A percentile compares a stretch with the other conserved stretches of the same genome.
Conservation (phyloP, 331 rosid genomes). For the Rosa hybrid region DNA sequence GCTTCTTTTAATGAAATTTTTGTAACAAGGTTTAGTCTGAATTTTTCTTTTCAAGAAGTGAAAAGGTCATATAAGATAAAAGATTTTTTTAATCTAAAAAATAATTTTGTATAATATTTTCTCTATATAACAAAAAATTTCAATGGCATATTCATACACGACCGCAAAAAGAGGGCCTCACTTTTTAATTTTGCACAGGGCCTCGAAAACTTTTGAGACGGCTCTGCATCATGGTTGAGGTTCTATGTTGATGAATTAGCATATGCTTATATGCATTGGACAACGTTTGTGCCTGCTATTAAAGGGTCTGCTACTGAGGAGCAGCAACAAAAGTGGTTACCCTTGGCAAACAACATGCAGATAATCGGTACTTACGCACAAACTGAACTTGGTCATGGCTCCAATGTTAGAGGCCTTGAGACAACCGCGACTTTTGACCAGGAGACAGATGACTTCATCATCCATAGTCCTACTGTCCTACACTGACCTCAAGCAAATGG, state of each 20-base stretch:
- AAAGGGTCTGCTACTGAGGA: conserved; percentile 86
- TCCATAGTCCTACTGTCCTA: conserved; percentile 98
- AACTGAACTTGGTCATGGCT: conserved; percentile 98
- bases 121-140: no score
- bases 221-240: conserved; percentile 45
- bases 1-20: no score
- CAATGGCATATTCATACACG: no score
- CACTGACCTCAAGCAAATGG: conserved; percentile 93
- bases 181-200: no score
- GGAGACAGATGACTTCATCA: conserved; percentile 69
- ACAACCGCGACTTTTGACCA: conserved; percentile 88
- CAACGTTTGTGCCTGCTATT: conserved; percentile 84
- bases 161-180: no score
- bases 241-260: conserved; percentile 72
- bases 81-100: no score
- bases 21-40: no score
- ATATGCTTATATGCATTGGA: conserved; percentile 93
- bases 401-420: conserved; percentile 95
- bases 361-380: conserved; percentile 96
- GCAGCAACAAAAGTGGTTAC: conserved; percentile 84
- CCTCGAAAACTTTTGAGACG: no score
- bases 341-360: conserved; percentile 77
- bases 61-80: no score
- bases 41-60: no score
- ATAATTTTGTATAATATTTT: no score